Evolutionary conservation across 2,329 filamentous ascomycete genomes (phyloP).

Genomic region (Fusarium avenaceum): DNA sequence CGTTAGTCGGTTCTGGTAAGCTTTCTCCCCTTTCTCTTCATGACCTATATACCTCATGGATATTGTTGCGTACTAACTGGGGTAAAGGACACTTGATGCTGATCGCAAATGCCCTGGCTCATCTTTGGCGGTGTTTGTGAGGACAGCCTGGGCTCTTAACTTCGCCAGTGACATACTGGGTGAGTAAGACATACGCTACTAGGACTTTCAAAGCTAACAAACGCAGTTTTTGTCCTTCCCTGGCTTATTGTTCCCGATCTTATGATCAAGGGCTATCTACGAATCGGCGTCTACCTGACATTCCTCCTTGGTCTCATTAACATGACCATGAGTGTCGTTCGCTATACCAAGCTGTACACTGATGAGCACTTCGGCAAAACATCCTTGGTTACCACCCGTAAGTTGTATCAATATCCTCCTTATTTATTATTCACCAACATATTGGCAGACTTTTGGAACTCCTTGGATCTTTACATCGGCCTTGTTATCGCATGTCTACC

Average conservation of each 20-base stretch:
- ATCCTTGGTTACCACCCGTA: constrained; percentile 11
- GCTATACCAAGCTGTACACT: constrained; percentile 16
- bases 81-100: background rate
- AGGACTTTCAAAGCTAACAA: background rate
- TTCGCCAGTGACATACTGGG: constrained; percentile 31
- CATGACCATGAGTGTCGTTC: constrained; percentile 15
- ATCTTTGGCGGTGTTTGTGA: background rate
- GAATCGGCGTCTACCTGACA: constrained; percentile 17
- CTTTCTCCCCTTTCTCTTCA: background rate
- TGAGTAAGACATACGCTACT: background rate
- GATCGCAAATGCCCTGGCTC: accelerated
- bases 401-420: accelerated
- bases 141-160: constrained; percentile 23
- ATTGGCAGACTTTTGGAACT: constrained; percentile 17
- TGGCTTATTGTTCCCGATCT: constrained; percentile 27
- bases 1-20: constrained; percentile 21
- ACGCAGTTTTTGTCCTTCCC: constrained; percentile 15
- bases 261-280: constrained; percentile 20
- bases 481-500: constrained; percentile 30
- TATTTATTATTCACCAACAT: background rate
- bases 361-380: background rate
- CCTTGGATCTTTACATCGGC: constrained; percentile 23
- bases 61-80: background rate
- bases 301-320: constrained; percentile 35
- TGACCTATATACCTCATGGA: accelerated